Evolutionary conservation across 2,329 filamentous ascomycete species (phyloP).

Genomic region (Fusarium sp.): DNA sequence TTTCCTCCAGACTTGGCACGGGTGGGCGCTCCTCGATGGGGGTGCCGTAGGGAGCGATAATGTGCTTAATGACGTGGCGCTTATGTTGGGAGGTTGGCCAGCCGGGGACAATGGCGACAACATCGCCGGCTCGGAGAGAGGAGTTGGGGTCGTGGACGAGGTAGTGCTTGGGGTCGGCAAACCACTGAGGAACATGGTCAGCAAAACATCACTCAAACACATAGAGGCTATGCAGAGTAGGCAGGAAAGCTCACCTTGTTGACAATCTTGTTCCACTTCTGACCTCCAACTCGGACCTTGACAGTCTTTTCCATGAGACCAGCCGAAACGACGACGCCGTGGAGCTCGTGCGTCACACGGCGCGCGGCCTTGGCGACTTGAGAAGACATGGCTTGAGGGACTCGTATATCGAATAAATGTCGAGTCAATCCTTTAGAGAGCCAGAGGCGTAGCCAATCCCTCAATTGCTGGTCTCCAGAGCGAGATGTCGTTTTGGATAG

Average conservation of each 20-base stretch:
- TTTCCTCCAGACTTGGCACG: constrained; percentile 73
- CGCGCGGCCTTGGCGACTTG: constrained; percentile 56
- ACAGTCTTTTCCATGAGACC: constrained; percentile 84
- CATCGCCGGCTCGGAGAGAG: constrained; percentile 79
- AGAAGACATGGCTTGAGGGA: constrained; percentile 50
- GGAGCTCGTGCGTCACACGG: constrained; percentile 63
- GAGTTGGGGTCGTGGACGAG: constrained; percentile 84
- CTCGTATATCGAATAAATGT: constrained; percentile 4
- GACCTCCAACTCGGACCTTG: constrained; percentile 78
- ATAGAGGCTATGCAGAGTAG: neutral
- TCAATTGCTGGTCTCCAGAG: constrained; percentile 24
- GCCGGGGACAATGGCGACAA: constrained; percentile 76
- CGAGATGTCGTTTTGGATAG: constrained; percentile 17
- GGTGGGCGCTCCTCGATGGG: constrained; percentile 73
- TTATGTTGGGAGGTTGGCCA: constrained; percentile 75
- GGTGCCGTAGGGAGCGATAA: constrained; percentile 76
- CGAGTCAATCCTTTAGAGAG: neutral
- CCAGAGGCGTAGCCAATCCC: constrained; percentile 13
- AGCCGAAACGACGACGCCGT: constrained; percentile 81
- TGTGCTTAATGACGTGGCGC: constrained; percentile 79
- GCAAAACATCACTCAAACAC: neutral
- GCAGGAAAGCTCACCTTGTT: constrained; percentile 69
- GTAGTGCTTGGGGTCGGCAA: constrained; percentile 71
- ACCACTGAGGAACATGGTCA: constrained; percentile 57
- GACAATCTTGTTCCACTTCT: constrained; percentile 78